Evolutionary conservation across 441 rosid genomes (phyloP).

Genomic region (Pelargonium citronellum): DNA sequence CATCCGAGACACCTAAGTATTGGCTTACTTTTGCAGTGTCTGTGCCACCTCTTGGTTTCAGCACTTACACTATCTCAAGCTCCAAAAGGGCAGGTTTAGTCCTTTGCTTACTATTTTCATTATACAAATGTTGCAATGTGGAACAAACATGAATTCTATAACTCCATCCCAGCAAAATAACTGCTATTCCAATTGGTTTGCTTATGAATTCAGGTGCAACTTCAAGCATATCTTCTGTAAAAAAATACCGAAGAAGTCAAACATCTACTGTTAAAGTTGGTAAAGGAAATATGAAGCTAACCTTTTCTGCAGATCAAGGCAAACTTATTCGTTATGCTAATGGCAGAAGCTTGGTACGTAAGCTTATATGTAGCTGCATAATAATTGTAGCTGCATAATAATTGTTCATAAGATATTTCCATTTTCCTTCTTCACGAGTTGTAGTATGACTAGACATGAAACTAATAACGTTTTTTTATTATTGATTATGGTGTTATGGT

Average conservation of each 20-base stretch:
- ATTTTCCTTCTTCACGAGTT: background rate
- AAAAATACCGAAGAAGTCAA: slow-evolving; percentile 22
- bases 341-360: slow-evolving; percentile 32
- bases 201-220: slow-evolving; percentile 28
- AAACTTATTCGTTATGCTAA: slow-evolving; percentile 39
- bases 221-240: slow-evolving; percentile 31
- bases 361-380: too few relatives aligned
- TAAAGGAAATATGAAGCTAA: slow-evolving; percentile 49
- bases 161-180: slow-evolving; percentile 21
- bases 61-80: slow-evolving; percentile 64
- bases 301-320: slow-evolving; percentile 43
- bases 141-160: slow-evolving; percentile 15
- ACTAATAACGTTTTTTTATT: background rate
- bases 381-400: background rate
- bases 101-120: slow-evolving; percentile 26
- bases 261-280: slow-evolving; percentile 34
- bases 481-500: background rate
- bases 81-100: slow-evolving; percentile 57
- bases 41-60: slow-evolving; percentile 92
- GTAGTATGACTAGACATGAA: background rate
- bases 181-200: slow-evolving; percentile 2
- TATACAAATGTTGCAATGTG: slow-evolving; percentile 6
- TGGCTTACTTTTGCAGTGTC: slow-evolving; percentile 79
- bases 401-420: slow-evolving; percentile 5
- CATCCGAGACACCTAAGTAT: slow-evolving; percentile 57